A percentile compares a stretch with the other conserved stretches of the same genome.
Evolutionary conservation across 257 asterid species (phyloP).

Genomic region (Datura wrightii): DNA sequence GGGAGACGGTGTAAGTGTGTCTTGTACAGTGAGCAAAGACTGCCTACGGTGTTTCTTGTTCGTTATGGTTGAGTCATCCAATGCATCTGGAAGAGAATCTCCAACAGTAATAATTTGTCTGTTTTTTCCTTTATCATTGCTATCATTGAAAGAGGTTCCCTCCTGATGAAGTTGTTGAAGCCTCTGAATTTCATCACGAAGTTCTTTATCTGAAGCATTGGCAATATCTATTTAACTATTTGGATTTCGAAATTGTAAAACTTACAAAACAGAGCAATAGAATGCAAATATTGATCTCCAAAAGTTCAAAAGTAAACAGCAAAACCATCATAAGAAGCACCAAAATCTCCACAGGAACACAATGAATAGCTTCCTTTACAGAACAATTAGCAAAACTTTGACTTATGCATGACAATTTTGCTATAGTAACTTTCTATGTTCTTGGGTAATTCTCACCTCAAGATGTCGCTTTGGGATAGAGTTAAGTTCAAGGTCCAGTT

Average conservation of each 20-base stretch:
- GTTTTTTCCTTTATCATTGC: conserved; percentile 42
- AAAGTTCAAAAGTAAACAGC: conserved; percentile 7
- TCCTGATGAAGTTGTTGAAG: conserved; percentile 49
- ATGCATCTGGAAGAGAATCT: conserved; percentile 43
- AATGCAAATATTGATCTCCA: not conserved
- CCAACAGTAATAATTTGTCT: conserved; percentile 40
- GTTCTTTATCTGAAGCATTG: conserved; percentile 59
- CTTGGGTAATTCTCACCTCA: not conserved
- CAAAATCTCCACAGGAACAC: not conserved
- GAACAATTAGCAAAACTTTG: not conserved
- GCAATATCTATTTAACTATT: not conserved
- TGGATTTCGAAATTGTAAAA: not conserved
- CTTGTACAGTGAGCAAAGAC: conserved; percentile 37
- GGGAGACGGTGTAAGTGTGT: conserved; percentile 23
- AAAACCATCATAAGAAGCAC: not conserved
- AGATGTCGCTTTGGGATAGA: not conserved
- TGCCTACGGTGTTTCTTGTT: conserved; percentile 50
- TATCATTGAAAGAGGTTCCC: conserved; percentile 32
- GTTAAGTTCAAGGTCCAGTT: not conserved
- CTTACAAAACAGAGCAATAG: not conserved
- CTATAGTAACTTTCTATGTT: not conserved
- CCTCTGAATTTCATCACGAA: conserved; percentile 60
- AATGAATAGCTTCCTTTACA: not conserved
- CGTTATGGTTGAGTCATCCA: conserved; percentile 15
- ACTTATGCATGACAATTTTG: conserved; percentile 1